Percentiles rank a stretch among this genome's conserved stretches.
Conservation (phyloP, 164 flowering plant genomes). For the Vitis riparia region DNA sequence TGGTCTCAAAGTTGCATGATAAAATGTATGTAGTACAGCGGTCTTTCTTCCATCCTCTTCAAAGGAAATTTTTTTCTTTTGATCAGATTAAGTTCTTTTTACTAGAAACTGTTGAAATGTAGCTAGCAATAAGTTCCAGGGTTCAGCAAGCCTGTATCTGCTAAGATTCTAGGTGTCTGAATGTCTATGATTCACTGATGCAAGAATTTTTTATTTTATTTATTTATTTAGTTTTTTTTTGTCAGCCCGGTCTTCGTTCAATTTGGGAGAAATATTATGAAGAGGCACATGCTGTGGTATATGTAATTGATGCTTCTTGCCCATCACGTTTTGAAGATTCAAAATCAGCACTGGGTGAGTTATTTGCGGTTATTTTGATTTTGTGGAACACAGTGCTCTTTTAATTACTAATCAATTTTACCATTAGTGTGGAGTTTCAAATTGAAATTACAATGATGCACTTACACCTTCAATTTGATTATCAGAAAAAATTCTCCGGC, state of each 20-base stretch:
- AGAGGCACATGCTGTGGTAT: slow-evolving; percentile 95
- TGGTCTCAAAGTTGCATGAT: too few species aligned
- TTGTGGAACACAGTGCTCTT: neutral
- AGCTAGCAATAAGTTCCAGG: too few species aligned
- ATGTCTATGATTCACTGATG: neutral
- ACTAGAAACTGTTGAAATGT: too few species aligned
- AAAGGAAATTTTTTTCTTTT: too few species aligned
- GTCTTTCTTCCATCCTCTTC: too few species aligned
- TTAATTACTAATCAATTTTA: neutral
- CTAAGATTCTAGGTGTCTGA: too few species aligned
- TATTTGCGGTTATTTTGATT: slow-evolving; percentile 1
- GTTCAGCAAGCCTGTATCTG: too few species aligned
- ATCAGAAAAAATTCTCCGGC: slow-evolving; percentile 86
- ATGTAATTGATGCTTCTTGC: slow-evolving; percentile 87
- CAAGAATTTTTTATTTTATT: slow-evolving; percentile 5
- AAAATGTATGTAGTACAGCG: too few species aligned
- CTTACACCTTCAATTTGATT: slow-evolving; percentile 11
- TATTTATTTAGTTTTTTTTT: neutral
- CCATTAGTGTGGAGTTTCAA: neutral
- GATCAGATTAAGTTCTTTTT: too few species aligned
- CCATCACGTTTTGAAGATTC: slow-evolving; percentile 97
- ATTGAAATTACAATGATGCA: neutral
- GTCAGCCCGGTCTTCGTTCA: slow-evolving; percentile 89
- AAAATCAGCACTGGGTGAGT: slow-evolving; percentile 90
- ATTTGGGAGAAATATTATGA: slow-evolving; percentile 99